Percentiles rank a stretch among this genome's conserved stretches.
Evolutionary conservation across 495 filamentous ascomycete species (phyloP).

Genomic region (Xylaria cubensis): DNA sequence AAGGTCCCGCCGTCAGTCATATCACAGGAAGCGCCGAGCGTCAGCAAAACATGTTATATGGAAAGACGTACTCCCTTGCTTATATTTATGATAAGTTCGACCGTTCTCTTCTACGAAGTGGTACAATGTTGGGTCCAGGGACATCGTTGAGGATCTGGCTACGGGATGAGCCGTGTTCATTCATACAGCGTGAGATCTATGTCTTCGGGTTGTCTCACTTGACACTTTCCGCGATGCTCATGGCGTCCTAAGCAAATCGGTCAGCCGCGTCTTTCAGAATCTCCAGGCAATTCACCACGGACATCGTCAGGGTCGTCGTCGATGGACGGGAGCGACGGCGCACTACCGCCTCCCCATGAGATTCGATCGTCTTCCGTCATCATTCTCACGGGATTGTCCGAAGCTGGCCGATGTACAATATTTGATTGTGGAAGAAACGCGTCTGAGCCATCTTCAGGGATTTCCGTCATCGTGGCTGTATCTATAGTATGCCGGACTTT

Average conservation of each 20-base stretch:
- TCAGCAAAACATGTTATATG: background rate
- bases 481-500: background rate
- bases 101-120: slow-evolving; percentile 47
- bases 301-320: slow-evolving; percentile 29
- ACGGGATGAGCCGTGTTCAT: slow-evolving; percentile 12
- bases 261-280: slow-evolving; percentile 4
- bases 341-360: slow-evolving; percentile 40
- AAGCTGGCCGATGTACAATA: background rate
- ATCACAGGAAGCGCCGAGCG: background rate
- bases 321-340: slow-evolving; percentile 40
- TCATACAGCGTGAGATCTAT: slow-evolving; percentile 15
- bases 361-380: slow-evolving; percentile 11
- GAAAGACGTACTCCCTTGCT: slow-evolving; percentile 37
- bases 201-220: slow-evolving; percentile 14
- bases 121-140: slow-evolving; percentile 42
- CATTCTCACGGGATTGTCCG: background rate
- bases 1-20: background rate
- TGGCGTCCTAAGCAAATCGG: slow-evolving; percentile 14
- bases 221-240: slow-evolving; percentile 21
- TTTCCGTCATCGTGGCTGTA: background rate
- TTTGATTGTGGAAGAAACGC: background rate
- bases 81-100: slow-evolving; percentile 47
- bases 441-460: background rate
- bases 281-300: background rate
- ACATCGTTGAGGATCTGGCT: slow-evolving; percentile 42